Evolutionary conservation across 2,329 filamentous ascomycete species (phyloP).

Genomic region (Colletotrichum magnum): DNA sequence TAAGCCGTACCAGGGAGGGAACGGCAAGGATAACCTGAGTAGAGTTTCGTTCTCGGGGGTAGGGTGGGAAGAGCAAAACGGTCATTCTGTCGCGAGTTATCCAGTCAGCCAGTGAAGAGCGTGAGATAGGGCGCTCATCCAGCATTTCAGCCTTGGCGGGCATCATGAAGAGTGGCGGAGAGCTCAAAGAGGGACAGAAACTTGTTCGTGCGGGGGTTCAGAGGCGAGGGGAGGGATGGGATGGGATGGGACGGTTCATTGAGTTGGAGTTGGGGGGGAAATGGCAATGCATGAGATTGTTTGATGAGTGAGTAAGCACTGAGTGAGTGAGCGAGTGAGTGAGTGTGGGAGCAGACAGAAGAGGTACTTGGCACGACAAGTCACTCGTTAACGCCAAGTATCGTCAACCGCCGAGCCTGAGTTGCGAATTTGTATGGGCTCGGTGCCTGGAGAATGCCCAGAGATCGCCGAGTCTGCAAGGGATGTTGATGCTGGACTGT

Average conservation of each 20-base stretch:
- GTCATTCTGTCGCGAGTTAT: neutral
- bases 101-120: neutral
- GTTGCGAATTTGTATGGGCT: slow-evolving; percentile 2
- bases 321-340: no score
- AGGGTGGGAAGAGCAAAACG: neutral
- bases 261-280: neutral
- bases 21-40: slow-evolving; percentile 14
- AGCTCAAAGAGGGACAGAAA: slow-evolving; percentile 3
- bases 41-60: slow-evolving; percentile 9
- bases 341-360: neutral
- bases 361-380: slow-evolving; percentile 33
- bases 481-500: neutral
- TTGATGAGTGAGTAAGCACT: no score
- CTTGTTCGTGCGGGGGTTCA: slow-evolving; percentile 10
- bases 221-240: neutral
- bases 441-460: slow-evolving; percentile 18
- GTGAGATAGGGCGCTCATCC: slow-evolving; percentile 26
- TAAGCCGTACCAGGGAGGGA: no score
- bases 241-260: neutral
- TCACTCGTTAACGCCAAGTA: slow-evolving; percentile 39
- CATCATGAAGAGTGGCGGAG: slow-evolving; percentile 10
- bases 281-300: no score
- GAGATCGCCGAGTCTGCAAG: slow-evolving; percentile 21
- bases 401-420: slow-evolving; percentile 16
- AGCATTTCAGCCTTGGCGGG: slow-evolving; percentile 37